These are phyloP conservation scores for Aspergillus caelatus DNA, from an alignment of 2,329 filamentous ascomycete species.

Conservation along the genomic window DNA sequence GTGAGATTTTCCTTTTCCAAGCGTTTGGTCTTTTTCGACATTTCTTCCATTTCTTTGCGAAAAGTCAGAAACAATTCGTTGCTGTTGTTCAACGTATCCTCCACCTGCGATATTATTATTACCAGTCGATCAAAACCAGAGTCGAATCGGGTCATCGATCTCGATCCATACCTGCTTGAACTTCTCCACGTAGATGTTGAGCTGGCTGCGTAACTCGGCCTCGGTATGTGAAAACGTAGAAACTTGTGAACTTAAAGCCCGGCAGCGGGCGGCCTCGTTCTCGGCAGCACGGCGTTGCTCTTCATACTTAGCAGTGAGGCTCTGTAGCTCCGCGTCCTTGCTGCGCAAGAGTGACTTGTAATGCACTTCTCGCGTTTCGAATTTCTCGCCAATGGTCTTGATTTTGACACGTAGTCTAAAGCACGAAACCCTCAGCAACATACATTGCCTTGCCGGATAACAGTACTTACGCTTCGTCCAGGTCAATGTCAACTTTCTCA, in stretches of 20 bases:
- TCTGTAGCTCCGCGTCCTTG: constrained; percentile 94
- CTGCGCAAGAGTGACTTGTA: constrained; percentile 90
- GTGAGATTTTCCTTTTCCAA: constrained; percentile 95
- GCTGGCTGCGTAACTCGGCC: constrained; percentile 86
- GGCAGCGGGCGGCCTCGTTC: constrained; percentile 74
- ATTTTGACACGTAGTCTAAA: constrained; percentile 68
- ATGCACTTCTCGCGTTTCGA: constrained; percentile 91
- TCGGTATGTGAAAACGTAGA: constrained; percentile 96
- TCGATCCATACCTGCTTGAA: constrained; percentile 86
- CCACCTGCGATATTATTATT: constrained; percentile 72
- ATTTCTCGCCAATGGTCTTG: constrained; percentile 95
- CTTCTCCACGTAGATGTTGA: constrained; percentile 98
- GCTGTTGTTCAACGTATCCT: constrained; percentile 97
- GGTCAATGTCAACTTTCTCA: constrained; percentile 79
- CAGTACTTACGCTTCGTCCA: constrained; percentile 78
- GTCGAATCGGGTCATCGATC: constrained; percentile 20
- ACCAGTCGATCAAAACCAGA: constrained; percentile 28
- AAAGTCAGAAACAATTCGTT: constrained; percentile 97
- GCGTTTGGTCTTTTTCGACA: constrained; percentile 98
- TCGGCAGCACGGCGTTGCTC: constrained; percentile 88
- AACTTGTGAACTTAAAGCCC: constrained; percentile 86
- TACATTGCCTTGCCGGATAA: constrained; percentile 9
- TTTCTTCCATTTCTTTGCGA: constrained; percentile 98
- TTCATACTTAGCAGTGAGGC: constrained; percentile 84
- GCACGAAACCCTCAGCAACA: constrained; percentile 22